Conservation (phyloP, 768 basidiomycete genomes). For the Obba rivulosa region DNA sequence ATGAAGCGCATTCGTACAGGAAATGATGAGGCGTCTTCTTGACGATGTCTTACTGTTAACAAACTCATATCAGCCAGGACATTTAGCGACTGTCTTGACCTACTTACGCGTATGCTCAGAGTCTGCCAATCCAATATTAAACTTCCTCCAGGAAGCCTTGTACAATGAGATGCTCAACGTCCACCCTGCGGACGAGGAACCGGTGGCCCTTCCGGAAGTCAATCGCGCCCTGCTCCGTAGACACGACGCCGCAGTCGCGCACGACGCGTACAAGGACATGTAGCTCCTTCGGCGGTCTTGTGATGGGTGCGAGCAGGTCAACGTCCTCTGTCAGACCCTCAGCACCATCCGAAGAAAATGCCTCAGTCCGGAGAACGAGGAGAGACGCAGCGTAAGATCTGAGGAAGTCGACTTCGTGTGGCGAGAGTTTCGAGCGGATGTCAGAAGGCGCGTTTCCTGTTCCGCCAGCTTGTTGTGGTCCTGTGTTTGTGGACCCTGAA, state of each 20-base stretch:
- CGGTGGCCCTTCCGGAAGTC: constrained; percentile 88
- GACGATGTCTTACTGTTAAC: too few relatives aligned
- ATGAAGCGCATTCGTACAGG: too few relatives aligned
- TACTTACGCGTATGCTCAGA: too few relatives aligned
- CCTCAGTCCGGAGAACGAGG: constrained; percentile 76
- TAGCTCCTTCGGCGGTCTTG: constrained; percentile 81
- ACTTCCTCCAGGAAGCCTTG: constrained; percentile 92
- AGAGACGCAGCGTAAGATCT: constrained; percentile 75
- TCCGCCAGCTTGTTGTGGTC: neutral
- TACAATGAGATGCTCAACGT: constrained; percentile 91
- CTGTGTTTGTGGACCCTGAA: constrained; percentile 27
- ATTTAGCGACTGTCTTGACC: too few relatives aligned
- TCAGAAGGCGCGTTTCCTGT: constrained; percentile 27
- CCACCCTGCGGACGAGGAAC: constrained; percentile 81
- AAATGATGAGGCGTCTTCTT: too few relatives aligned
- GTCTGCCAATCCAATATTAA: constrained; percentile 19
- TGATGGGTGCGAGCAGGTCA: constrained; percentile 81
- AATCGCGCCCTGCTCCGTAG: constrained; percentile 87
- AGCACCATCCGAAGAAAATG: constrained; percentile 16
- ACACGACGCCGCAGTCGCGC: constrained; percentile 85
- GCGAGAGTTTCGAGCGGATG: constrained; percentile 67
- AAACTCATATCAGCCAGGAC: too few relatives aligned
- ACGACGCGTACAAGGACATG: constrained; percentile 85
- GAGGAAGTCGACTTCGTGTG: constrained; percentile 81
- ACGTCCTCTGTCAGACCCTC: constrained; percentile 68